Evolutionary conservation across 495 filamentous ascomycete genomes (phyloP), one percentile per base, ranked within the genome.

Genomic region (Penicillium subrubescens): DNA sequence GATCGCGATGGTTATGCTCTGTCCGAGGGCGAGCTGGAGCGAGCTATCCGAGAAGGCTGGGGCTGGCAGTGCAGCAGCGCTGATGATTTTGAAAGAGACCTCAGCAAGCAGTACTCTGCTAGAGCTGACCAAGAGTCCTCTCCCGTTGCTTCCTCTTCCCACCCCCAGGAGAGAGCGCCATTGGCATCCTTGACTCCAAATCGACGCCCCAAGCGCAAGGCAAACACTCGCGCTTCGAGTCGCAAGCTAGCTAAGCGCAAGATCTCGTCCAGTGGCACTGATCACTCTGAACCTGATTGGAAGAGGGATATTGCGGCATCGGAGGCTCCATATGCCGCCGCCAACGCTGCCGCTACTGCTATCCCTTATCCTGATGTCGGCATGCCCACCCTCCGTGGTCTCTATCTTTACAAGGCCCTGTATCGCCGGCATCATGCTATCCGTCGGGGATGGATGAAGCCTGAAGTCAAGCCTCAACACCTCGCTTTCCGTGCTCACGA

Each of bases 401-500:
- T 98, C 44, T 96, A 97, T 73, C 86, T 99, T 1, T 97, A 90
- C 84, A 99, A 99, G 75, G 95, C 96, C 2, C 86, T 99, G 14
- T 99, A 98, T 71, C 92, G 92, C 58, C 86, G 96, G 37, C 93
- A 97, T 69, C 86, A 93, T 75, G 87, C 94, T 64, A 95, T 98
- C 62, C 88, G 91, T 57, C 87, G 90, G 68, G 91, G 88, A 68
- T 99, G 95, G 95, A 97, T 96, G 82, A 86, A 86, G 50, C 87
- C 90, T 2, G 88, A 91, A 57, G 86, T 93, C 27, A 90, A 92
- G 68, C 95, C 96, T n/a, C 87, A 89, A 62, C 95, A 99, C 70
- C 90, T 98, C 34, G 96, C 96, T 14, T 98, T 99, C 78, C 88
- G 92, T 4, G 95, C 96, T 6, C 95, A 99, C 70, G 92, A 94